These are phyloP conservation scores for Aspergillus proliferans DNA, from an alignment of 2,329 filamentous ascomycete species.

Conservation along the genomic window DNA sequence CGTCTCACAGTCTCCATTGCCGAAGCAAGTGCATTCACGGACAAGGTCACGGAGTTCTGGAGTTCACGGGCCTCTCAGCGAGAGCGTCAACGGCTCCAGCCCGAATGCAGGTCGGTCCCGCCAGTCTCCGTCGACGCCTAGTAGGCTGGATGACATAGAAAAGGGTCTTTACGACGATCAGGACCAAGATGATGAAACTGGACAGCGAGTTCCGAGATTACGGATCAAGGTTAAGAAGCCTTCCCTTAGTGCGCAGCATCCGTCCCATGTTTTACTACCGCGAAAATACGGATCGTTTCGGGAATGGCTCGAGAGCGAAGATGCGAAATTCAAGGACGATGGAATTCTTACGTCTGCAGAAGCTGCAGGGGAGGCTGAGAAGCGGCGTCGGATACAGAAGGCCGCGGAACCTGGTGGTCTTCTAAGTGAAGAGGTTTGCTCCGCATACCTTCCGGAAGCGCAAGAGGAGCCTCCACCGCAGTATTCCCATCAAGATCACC, in stretches of 20 bases:
- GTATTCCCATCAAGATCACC: constrained; percentile 82
- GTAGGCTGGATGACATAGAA: constrained; percentile 9
- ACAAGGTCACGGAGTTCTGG: constrained; percentile 26
- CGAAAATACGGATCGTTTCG: constrained; percentile 49
- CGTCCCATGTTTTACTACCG: constrained; percentile 42
- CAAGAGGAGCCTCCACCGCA: constrained; percentile 68
- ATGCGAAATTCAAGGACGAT: constrained; percentile 39
- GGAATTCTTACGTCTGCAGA: constrained; percentile 51
- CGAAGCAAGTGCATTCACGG: constrained; percentile 21
- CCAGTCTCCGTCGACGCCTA: constrained; percentile 18
- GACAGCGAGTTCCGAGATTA: constrained; percentile 27
- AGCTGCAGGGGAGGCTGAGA: constrained; percentile 60
- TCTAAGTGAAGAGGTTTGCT: constrained; percentile 64
- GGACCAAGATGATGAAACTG: constrained; percentile 15
- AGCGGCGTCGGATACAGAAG: constrained; percentile 63
- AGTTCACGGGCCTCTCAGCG: constrained; percentile 9
- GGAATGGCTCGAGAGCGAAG: constrained; percentile 58
- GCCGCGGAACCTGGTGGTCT: constrained; percentile 70
- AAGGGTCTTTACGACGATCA: constrained; percentile 4
- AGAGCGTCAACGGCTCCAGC: constrained; percentile 16
- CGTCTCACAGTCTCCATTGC: constrained; percentile 21
- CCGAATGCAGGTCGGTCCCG: constrained; percentile 21
- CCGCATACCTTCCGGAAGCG: constrained; percentile 65
- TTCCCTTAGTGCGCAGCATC: constrained; percentile 46
- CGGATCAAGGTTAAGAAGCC: constrained; percentile 49